Conservation (phyloP, 257 asterid species). For the Solanum pimpinellifolium region DNA sequence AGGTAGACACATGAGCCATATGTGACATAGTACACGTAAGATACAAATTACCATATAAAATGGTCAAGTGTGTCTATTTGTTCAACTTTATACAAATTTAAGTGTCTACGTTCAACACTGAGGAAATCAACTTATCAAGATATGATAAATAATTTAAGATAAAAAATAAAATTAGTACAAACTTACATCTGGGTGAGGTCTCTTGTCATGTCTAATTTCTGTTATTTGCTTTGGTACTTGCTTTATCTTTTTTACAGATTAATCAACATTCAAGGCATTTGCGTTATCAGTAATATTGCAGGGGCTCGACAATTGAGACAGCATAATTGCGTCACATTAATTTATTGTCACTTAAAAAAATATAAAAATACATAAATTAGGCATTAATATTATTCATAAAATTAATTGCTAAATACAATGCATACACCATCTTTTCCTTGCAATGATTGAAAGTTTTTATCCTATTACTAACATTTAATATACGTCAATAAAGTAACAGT, state of each 20-base stretch:
- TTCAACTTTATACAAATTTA: no score
- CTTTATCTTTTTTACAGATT: neutral
- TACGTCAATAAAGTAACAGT: no score
- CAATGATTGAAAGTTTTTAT: neutral
- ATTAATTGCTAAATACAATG: neutral
- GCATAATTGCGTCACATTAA: neutral
- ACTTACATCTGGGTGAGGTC: neutral
- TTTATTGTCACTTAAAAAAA: neutral
- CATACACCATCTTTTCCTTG: neutral
- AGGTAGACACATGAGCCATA: neutral
- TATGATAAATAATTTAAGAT: no score
- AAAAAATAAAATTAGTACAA: neutral
- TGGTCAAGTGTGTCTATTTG: no score
- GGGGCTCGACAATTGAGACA: neutral
- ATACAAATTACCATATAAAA: neutral
- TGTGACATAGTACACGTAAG: neutral
- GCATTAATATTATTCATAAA: neutral
- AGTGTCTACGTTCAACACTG: no score
- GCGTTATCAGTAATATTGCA: neutral
- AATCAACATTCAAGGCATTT: neutral
- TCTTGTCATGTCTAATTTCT: neutral
- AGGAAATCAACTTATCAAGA: no score
- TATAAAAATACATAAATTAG: neutral
- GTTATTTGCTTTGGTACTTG: constrained; percentile 23
- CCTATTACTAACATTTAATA: neutral